These are phyloP conservation scores for Aspergillus arachidicola DNA, from an alignment of 2,329 filamentous ascomycete genomes.

Conservation along the genomic window DNA sequence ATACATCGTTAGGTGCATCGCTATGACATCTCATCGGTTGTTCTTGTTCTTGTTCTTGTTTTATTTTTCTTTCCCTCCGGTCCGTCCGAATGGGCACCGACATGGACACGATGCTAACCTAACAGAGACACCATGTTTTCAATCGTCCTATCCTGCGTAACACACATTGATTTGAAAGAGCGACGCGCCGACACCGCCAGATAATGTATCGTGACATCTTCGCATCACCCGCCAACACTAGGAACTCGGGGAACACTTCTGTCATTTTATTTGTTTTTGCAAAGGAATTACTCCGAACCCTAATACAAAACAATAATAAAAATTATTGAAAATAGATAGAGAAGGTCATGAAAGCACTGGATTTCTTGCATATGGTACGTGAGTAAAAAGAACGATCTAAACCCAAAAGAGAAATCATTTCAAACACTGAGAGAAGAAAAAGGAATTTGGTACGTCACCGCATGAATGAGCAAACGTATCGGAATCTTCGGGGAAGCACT, in stretches of 20 bases:
- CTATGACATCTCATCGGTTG: constrained; percentile 16
- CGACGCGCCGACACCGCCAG: constrained; percentile 21
- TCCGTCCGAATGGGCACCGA: constrained; percentile 36
- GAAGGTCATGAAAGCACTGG: neutral
- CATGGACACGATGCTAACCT: constrained; percentile 30
- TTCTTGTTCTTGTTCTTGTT: constrained; percentile 7
- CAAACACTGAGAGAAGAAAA: neutral
- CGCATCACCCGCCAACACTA: constrained; percentile 11
- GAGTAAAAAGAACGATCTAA: neutral
- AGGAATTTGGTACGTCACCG: neutral
- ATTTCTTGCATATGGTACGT: neutral
- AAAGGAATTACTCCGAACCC: neutral
- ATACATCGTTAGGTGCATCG: constrained; percentile 13
- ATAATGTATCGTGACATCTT: constrained; percentile 12
- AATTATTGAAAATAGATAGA: constrained; percentile 1
- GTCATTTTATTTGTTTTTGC: neutral
- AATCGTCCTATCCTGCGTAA: constrained; percentile 6
- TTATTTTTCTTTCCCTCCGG: constrained; percentile 25
- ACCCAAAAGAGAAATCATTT: neutral
- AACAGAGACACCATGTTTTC: constrained; percentile 14
- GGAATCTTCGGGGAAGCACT: constrained; percentile 10
- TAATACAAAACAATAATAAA: neutral
- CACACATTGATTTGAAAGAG: constrained; percentile 2
- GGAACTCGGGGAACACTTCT: constrained; percentile 8
- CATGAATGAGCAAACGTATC: constrained; percentile 1